A percentile compares a stretch with the other conserved stretches of the same genome.
phyloP scores from a whole-genome alignment of 2,329 filamentous ascomycete species.

The Alternaria rosae region DNA sequence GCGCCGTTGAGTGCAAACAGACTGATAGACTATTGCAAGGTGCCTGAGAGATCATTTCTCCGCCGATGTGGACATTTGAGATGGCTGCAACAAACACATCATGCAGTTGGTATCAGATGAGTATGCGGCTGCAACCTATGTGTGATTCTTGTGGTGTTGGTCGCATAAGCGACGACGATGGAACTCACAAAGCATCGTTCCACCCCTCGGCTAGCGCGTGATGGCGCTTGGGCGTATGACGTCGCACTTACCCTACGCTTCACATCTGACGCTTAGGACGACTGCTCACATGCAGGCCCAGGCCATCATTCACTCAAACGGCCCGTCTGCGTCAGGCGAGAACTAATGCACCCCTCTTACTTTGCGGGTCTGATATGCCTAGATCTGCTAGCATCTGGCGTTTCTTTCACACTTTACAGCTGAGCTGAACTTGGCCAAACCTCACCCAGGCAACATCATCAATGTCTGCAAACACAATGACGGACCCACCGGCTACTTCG shows the following conservation, averaged over 20 bases:
- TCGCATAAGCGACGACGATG: background rate
- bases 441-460: background rate
- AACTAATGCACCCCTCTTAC: constrained; percentile 31
- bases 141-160: background rate
- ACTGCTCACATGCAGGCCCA: constrained; percentile 23
- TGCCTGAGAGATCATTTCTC: background rate
- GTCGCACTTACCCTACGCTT: constrained; percentile 9
- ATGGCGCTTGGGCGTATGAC: constrained; percentile 16
- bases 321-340: constrained; percentile 23
- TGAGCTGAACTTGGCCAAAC: constrained; percentile 9
- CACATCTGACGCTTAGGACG: constrained; percentile 19
- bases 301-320: constrained; percentile 24
- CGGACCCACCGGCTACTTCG: constrained; percentile 4
- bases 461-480: constrained; percentile 7
- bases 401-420: constrained; percentile 14
- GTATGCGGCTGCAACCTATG: background rate
- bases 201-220: background rate
- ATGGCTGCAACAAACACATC: background rate
- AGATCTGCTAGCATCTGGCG: background rate
- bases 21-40: background rate
- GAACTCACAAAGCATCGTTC: background rate
- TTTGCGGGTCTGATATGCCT: constrained; percentile 8
- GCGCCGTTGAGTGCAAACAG: background rate
- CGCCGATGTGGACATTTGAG: background rate
- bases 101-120: background rate